Evolutionary conservation across 441 rosid genomes (phyloP).

Genomic region (Euphorbia celastroides): DNA sequence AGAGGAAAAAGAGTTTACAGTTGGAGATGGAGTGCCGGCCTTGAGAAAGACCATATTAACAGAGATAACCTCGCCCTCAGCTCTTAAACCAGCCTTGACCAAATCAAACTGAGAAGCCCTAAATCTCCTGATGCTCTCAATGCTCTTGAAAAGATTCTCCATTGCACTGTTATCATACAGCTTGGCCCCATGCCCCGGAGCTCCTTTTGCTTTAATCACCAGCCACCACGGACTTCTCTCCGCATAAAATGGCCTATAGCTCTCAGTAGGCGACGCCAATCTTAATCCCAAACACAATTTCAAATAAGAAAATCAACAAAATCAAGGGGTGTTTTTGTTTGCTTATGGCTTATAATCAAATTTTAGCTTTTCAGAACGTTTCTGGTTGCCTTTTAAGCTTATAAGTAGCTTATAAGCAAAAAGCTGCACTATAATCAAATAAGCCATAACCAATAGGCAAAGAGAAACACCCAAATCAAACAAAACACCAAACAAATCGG

Average conservation of each 20-base stretch:
- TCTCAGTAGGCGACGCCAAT: constrained; percentile 61
- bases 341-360: no score
- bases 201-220: constrained; percentile 77
- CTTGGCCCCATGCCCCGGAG: constrained; percentile 96
- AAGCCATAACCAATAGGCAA: not conserved
- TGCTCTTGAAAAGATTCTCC: constrained; percentile 87
- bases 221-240: constrained; percentile 90
- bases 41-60: constrained; percentile 76
- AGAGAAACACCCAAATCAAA: not conserved
- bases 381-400: no score
- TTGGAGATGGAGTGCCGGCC: constrained; percentile 94
- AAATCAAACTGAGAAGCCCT: constrained; percentile 90
- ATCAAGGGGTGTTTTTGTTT: no score
- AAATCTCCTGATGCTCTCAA: constrained; percentile 76
- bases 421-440: no score
- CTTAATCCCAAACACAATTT: constrained; percentile 33
- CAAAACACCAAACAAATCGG: not conserved
- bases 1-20: constrained; percentile 39
- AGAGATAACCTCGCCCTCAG: constrained; percentile 85
- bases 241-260: constrained; percentile 63
- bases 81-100: constrained; percentile 70
- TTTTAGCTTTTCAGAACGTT: no score
- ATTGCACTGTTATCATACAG: constrained; percentile 83
- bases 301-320: no score
- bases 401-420: no score